Base-by-base conservation (phyloP, 768 basidiomycete species). In the Mycena galopus region DNA sequence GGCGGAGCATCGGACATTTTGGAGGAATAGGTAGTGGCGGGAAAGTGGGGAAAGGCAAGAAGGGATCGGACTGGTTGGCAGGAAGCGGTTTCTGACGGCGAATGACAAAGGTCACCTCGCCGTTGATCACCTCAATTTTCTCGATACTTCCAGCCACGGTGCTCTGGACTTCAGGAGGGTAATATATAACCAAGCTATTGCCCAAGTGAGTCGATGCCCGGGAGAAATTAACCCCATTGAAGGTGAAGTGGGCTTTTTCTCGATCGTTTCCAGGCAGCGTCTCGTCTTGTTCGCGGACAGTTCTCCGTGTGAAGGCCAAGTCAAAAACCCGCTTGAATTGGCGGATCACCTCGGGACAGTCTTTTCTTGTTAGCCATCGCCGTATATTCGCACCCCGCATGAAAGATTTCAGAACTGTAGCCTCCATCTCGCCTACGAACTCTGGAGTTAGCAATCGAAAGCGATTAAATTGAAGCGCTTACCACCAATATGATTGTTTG, bases 241-340 rank as follows among this genome's bases (percentile, higher is more conserved):
- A n/a, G n/a, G n/a, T n/a, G n/a, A n/a, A n/a, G n/a, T n/a, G n/a
- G n/a, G n/a, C n/a, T n/a, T n/a, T 32, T n/a, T 65, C 47, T 17
- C 64, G 29, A 42, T 51, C 30, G 1, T 37, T 37, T 12, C 37
- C 47, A 3, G 59, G 58, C 12, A n/a, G n/a, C 2, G 25, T n/a
- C 1, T 35, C 42, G 16, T 56, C 14, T 30, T 27, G 21, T 21
- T 62, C 56, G 7, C 63, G 35, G 53, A 53, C 23, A 33, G 27
- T 50, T 8, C 29, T 30, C 17, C 16, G 39, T 0, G 42, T 25
- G 33, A 74, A 78, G 5, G 69, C 51, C 16, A 62, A 65, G 33
- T 67, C 65, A 29, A 73, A 73, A 6, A 73, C 16, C 3, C 42
- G 60, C 27, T 58, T 63, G n/a, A 73, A 64, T n/a, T 73, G 53